Evolutionary conservation across 192 early-diverging fungal genomes (phyloP).

Genomic region (Podila verticillata): DNA sequence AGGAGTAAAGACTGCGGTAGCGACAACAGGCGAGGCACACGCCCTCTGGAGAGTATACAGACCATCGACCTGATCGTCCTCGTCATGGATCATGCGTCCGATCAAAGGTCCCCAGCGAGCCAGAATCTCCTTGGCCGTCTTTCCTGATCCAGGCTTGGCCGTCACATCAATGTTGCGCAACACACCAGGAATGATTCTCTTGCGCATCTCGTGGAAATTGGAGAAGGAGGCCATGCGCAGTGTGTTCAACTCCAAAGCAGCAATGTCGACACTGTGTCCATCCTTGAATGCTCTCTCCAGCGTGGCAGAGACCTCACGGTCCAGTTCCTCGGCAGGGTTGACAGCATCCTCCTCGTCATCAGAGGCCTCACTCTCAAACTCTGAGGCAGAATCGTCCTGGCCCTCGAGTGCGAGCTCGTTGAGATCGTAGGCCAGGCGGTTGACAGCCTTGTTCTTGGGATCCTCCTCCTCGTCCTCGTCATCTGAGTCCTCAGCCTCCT

Average conservation of each 20-base stretch:
- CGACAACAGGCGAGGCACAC: conserved; percentile 2
- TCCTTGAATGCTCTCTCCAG: conserved; percentile 86
- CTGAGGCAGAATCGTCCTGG: conserved; percentile 54
- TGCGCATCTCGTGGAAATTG: conserved; percentile 80
- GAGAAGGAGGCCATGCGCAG: conserved; percentile 89
- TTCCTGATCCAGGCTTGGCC: conserved; percentile 30
- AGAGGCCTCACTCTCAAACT: conserved; percentile 58
- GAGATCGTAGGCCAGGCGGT: conserved; percentile 60
- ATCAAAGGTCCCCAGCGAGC: conserved; percentile 78
- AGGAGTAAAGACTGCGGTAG: conserved; percentile 63
- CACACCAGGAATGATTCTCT: conserved; percentile 76
- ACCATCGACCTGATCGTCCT: conserved; percentile 80
- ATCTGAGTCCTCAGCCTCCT: conserved; percentile 68
- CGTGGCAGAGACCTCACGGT: conserved; percentile 76
- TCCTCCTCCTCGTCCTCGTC: conserved; percentile 67
- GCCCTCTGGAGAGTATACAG: conserved; percentile 58
- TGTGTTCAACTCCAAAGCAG: conserved; percentile 86
- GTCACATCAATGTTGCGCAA: conserved; percentile 67
- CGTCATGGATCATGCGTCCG: conserved; percentile 68
- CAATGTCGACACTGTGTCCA: conserved; percentile 75
- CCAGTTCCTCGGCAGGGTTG: conserved; percentile 72
- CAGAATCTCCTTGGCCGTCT: conserved; percentile 55
- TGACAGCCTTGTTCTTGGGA: conserved; percentile 60
- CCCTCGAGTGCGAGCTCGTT: conserved; percentile 48
- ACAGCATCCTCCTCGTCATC: conserved; percentile 61